Base-by-base conservation (phyloP, 1,284 basidiomycete genomes). In the Ceratobasidium papillatum region DNA sequence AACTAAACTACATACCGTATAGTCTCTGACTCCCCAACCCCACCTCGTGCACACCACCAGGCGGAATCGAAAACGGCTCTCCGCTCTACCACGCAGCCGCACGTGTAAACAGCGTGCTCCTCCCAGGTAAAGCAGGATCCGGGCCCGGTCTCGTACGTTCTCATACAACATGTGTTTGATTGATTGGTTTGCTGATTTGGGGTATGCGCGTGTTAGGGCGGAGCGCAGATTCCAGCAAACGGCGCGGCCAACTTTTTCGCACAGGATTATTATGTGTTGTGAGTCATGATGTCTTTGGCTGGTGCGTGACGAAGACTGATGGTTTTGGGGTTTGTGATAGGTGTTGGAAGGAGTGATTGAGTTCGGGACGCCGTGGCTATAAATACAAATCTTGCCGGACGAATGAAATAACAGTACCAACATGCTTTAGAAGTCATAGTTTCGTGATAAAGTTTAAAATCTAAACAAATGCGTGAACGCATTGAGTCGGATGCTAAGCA, bases 221-320 rank as follows among this genome's bases (percentile, higher is more conserved):
- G 66, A 17, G 66, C 66, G 7, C 66, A 30, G 19, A 69, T 69
- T 27, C 66, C 66, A 17, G 66, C 52, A 19, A 52, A 36, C 19
- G 66, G 66, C n/a, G n/a, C 36, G 25, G 66, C 66, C 11, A 52
- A 56, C 38, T 25, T 41, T 22, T 56, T 69, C 17, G 34, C 66
- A 52, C 66, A 69, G 41, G 66, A 58, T 32, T 69, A 69, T n/a
- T 69, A 56, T 38, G 66, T 58, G 30, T 58, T 69, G 66, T 69
- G 52, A 69, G 66, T 69, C 36, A 32, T 36, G 12, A 9, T 2
- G 2, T 17, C 47, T 22, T 36, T 19, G 38, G n/a, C 58, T n/a
- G 3, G 30, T 52, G 9, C 54, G 27, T 3, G 9, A 11, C 12
- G 32, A 41, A 3, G 47, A 22, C 47, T 65, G 8, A 68, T 43